phyloP scores from a whole-genome alignment of 1,284 basidiomycete genomes.

The Heterobasidion occidentale region DNA sequence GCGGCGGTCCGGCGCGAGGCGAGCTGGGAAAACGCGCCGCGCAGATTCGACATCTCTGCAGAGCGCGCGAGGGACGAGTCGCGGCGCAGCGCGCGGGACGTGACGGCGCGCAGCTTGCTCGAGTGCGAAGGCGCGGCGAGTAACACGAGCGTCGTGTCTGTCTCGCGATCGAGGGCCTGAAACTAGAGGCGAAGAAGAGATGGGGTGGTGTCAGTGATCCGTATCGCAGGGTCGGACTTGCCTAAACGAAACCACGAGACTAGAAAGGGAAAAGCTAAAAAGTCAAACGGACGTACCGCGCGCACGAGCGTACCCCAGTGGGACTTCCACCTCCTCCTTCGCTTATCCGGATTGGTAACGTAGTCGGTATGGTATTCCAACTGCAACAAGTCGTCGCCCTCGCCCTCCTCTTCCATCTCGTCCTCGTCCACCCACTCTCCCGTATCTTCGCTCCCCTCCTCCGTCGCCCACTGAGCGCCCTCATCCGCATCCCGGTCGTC shows the following conservation, averaged over 20 bases:
- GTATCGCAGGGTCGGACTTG: conserved; percentile 5
- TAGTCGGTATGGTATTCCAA: conserved; percentile 70
- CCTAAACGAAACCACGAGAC: conserved; percentile 1
- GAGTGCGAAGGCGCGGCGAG: conserved; percentile 68
- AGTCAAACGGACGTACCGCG: conserved; percentile 38
- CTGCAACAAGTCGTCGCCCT: conserved; percentile 63
- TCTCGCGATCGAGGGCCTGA: conserved; percentile 70
- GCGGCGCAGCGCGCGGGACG: conserved; percentile 61
- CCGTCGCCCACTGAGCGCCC: conserved; percentile 8
- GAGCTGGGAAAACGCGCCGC: conserved; percentile 48
- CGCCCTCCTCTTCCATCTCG: conserved; percentile 32
- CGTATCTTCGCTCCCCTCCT: conserved; percentile 18
- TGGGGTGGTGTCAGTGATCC: background rate
- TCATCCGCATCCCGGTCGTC: conserved; percentile 11
- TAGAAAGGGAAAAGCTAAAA: background rate
- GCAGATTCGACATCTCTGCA: conserved; percentile 40
- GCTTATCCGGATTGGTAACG: conserved; percentile 55
- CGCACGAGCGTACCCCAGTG: conserved; percentile 67
- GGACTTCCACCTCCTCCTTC: conserved; percentile 62
- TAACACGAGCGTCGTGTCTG: conserved; percentile 66
- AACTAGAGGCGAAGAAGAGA: conserved; percentile 37
- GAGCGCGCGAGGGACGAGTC: conserved; percentile 38
- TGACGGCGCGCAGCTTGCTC: conserved; percentile 50
- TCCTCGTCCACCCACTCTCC: conserved; percentile 73
- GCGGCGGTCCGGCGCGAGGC: conserved; percentile 46